Percentiles rank a stretch among this genome's conserved stretches.
phyloP scores from a whole-genome alignment of 768 basidiomycete genomes.

The Saitozyma sp. region DNA sequence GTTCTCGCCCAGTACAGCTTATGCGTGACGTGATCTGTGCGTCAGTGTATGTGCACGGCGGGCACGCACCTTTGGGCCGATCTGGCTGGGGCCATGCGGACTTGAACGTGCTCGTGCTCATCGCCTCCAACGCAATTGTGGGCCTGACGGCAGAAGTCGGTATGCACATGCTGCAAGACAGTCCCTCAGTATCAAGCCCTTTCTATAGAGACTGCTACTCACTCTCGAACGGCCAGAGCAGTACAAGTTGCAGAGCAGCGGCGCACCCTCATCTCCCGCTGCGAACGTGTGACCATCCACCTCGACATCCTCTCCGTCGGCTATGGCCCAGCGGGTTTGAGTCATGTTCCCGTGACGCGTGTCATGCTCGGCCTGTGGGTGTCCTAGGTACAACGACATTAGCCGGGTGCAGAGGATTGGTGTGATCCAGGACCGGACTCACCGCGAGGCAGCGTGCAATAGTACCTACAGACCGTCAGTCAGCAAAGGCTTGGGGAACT shows the following conservation, averaged over 20 bases:
- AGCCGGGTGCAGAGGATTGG: background rate
- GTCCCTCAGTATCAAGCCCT: too few relatives aligned
- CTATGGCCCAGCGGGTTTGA: slow-evolving; percentile 1
- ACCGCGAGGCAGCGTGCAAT: slow-evolving; percentile 4
- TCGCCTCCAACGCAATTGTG: background rate
- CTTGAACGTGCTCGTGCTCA: slow-evolving; percentile 1
- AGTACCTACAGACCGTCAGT: too few relatives aligned
- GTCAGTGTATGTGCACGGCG: background rate
- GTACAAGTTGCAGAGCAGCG: slow-evolving; percentile 4
- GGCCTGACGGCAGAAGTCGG: slow-evolving; percentile 1
- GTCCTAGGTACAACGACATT: background rate
- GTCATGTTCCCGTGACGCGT: slow-evolving; percentile 4
- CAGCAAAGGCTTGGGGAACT: too few relatives aligned
- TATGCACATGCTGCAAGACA: slow-evolving; percentile 4
- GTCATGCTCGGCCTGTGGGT: slow-evolving; percentile 2
- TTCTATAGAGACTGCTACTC: background rate
- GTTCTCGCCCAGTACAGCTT: slow-evolving; percentile 1
- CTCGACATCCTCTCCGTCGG: background rate
- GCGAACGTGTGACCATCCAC: background rate
- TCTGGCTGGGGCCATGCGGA: background rate
- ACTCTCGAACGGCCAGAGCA: background rate
- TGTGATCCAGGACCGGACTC: too few relatives aligned
- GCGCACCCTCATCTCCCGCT: slow-evolving; percentile 2
- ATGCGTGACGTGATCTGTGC: slow-evolving; percentile 1
- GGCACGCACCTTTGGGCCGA: background rate